Evolutionary conservation across 2,329 filamentous ascomycete species (phyloP).

Genomic region (Aspergillus japonicus): DNA sequence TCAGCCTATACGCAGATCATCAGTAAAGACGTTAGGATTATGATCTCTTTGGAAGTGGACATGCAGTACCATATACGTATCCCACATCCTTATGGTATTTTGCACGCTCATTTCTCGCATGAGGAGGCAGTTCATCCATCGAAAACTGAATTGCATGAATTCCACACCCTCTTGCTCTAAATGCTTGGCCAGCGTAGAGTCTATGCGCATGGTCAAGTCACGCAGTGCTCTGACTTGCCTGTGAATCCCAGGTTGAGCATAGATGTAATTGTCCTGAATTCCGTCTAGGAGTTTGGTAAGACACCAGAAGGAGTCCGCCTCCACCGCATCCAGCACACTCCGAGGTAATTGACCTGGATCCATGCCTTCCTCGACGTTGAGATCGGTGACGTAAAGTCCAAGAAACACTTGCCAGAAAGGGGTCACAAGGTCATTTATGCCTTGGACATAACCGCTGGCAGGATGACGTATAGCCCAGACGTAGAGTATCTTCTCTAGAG

Average conservation of each 20-base stretch:
- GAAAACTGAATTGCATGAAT: slow-evolving; percentile 98
- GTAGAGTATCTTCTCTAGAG: slow-evolving; percentile 90
- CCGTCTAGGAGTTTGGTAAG: slow-evolving; percentile 96
- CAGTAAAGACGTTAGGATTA: slow-evolving; percentile 4
- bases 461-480: slow-evolving; percentile 97
- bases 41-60: not conserved
- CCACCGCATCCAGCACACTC: slow-evolving; percentile 89
- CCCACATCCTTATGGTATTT: slow-evolving; percentile 99
- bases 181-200: slow-evolving; percentile 79
- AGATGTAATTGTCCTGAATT: slow-evolving; percentile 98
- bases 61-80: slow-evolving; percentile 81
- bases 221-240: slow-evolving; percentile 84
- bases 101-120: slow-evolving; percentile 97
- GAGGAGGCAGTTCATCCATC: slow-evolving; percentile 99
- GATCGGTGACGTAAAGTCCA: slow-evolving; percentile 90
- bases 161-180: slow-evolving; percentile 89
- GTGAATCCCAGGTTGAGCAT: slow-evolving; percentile 94
- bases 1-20: slow-evolving; percentile 66
- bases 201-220: slow-evolving; percentile 88
- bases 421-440: slow-evolving; percentile 96
- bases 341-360: slow-evolving; percentile 91
- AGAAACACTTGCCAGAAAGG: slow-evolving; percentile 98
- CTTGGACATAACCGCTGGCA: slow-evolving; percentile 95
- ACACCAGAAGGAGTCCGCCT: slow-evolving; percentile 98
- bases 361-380: slow-evolving; percentile 90